Conservation (phyloP, 345 rosid species). For the Gossypium rotundifolium region DNA sequence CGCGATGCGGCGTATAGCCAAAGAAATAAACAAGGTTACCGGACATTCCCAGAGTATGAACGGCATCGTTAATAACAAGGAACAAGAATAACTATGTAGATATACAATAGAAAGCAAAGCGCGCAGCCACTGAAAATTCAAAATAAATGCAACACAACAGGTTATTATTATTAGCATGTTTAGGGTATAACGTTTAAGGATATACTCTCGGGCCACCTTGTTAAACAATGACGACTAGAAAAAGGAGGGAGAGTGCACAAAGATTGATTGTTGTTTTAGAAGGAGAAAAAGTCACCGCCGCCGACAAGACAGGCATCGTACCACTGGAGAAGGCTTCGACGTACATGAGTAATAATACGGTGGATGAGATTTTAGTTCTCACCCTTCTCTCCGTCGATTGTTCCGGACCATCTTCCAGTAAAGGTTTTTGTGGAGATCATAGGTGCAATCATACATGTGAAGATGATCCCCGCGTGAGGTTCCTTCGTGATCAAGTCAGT, state of each 20-base stretch:
- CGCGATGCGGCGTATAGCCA: background rate
- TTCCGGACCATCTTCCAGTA: background rate
- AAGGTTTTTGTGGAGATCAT: slow-evolving; percentile 1
- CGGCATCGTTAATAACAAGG: no score
- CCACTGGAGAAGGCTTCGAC: slow-evolving; percentile 21
- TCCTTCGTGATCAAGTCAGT: slow-evolving; percentile 25
- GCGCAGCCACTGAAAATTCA: background rate
- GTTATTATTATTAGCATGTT: no score
- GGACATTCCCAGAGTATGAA: background rate
- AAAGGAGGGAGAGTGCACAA: slow-evolving; percentile 21
- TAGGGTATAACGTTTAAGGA: no score
- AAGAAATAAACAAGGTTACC: background rate
- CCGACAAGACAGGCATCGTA: slow-evolving; percentile 13
- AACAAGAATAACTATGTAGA: background rate
- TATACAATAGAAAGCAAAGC: background rate
- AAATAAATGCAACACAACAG: no score
- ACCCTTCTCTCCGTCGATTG: slow-evolving; percentile 17
- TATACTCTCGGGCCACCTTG: no score
- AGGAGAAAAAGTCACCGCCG: slow-evolving; percentile 19
- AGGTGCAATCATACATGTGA: background rate
- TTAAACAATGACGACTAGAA: slow-evolving; percentile 13
- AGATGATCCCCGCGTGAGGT: slow-evolving; percentile 1
- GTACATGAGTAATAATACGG: slow-evolving; percentile 13
- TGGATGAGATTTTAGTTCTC: slow-evolving; percentile 35
- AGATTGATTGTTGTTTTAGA: slow-evolving; percentile 27